A percentile compares a stretch with the other conserved stretches of the same genome.
phyloP scores from a whole-genome alignment of 2,329 filamentous ascomycete genomes.

The Botryotinia narcissicola region DNA sequence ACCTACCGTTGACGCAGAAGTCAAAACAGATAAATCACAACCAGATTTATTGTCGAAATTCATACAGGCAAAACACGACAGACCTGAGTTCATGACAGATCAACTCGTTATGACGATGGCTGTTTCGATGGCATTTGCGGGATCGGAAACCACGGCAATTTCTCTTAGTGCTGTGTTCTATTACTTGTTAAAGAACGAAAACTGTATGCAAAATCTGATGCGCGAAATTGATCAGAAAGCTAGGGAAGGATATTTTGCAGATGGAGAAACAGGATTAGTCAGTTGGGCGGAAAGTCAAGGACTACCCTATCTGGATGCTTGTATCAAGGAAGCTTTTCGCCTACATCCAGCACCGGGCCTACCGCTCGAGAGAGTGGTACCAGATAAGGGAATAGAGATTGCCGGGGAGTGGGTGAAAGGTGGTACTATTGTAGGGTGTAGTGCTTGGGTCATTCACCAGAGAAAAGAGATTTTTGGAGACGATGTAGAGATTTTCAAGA shows the following conservation, averaged over 20 bases:
- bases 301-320: constrained; percentile 73
- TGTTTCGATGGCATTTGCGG: constrained; percentile 70
- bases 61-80: constrained; percentile 62
- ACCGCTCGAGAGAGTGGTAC: constrained; percentile 71
- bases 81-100: constrained; percentile 71
- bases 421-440: constrained; percentile 72
- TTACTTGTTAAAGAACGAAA: constrained; percentile 64
- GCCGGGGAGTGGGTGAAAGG: constrained; percentile 61
- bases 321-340: constrained; percentile 75
- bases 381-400: constrained; percentile 61
- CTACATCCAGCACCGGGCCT: constrained; percentile 72
- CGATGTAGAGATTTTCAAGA: constrained; percentile 63
- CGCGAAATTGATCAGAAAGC: constrained; percentile 62
- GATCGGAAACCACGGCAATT: constrained; percentile 78
- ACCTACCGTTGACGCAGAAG: constrained; percentile 25
- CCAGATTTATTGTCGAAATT: constrained; percentile 70
- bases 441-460: constrained; percentile 72
- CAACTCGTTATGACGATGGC: constrained; percentile 67
- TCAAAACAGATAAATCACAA: constrained; percentile 37
- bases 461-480: constrained; percentile 65
- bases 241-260: constrained; percentile 49
- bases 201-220: constrained; percentile 53
- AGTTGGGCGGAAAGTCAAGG: constrained; percentile 68
- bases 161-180: constrained; percentile 71
- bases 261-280: constrained; percentile 57